A percentile compares a stretch with the other conserved stretches of the same genome.
These are phyloP conservation scores for Thalassiosira mediterranea DNA, from an alignment of 352 stramenopile genomes.

Conservation along the genomic window DNA sequence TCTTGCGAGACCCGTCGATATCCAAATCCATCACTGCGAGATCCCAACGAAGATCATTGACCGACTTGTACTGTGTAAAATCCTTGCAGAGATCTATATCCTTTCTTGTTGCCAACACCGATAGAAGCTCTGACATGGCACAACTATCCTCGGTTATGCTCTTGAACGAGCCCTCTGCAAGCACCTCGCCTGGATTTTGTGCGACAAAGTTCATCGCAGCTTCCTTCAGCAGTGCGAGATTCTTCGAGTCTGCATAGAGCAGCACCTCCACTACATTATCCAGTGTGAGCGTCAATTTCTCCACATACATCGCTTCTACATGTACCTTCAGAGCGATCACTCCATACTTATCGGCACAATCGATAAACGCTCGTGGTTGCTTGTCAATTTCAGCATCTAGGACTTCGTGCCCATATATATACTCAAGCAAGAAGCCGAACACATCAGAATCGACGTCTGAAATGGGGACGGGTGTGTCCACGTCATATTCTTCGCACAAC, in stretches of 20 bases:
- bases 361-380: constrained; percentile 30
- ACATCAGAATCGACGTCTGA: constrained; percentile 21
- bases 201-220: constrained; percentile 31
- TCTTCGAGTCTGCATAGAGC: constrained; percentile 28
- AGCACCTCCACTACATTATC: constrained; percentile 40
- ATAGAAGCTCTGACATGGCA: not conserved
- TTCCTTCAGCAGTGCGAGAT: constrained; percentile 33
- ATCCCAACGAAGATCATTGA: not conserved
- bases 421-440: constrained; percentile 28
- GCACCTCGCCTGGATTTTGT: constrained; percentile 11
- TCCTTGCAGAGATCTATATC: not conserved
- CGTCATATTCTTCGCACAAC: not conserved
- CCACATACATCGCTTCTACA: constrained; percentile 28
- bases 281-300: constrained; percentile 6
- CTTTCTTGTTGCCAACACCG: not conserved
- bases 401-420: constrained; percentile 29
- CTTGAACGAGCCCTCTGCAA: constrained; percentile 11
- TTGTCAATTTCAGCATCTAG: constrained; percentile 1
- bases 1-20: constrained; percentile 19
- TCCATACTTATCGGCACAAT: constrained; percentile 31
- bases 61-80: not conserved
- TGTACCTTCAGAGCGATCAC: constrained; percentile 24
- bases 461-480: constrained; percentile 10
- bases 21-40: constrained; percentile 4
- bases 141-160: not conserved